Percentiles rank a stretch among this genome's conserved stretches.
These are phyloP conservation scores for Tylopilus subfusipes DNA, from an alignment of 768 basidiomycete genomes.

Conservation along the genomic window DNA sequence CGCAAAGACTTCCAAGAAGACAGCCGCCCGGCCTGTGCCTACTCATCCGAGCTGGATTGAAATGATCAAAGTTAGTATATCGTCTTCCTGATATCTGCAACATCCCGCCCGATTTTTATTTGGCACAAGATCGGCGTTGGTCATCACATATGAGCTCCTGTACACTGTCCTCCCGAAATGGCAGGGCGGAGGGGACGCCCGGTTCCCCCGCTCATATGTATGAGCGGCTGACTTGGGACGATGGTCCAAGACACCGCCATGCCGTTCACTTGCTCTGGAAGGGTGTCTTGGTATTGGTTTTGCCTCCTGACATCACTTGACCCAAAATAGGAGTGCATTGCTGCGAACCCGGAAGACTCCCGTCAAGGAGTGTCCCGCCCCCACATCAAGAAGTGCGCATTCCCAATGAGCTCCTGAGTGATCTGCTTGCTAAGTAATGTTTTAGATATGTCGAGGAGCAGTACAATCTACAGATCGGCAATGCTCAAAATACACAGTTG, in stretches of 20 bases:
- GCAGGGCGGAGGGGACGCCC: conserved; percentile 39
- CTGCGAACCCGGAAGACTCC: conserved; percentile 66
- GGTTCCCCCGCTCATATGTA: conserved; percentile 6
- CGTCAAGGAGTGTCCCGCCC: conserved; percentile 85
- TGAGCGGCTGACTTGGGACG: conserved; percentile 12
- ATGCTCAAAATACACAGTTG: conserved; percentile 75
- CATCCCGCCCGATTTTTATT: conserved; percentile 14
- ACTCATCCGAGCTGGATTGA: conserved; percentile 60
- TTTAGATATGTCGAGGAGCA: conserved; percentile 76
- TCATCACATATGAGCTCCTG: conserved; percentile 6
- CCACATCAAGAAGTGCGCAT: conserved; percentile 85
- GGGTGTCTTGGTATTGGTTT: conserved; percentile 8
- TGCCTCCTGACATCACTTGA: conserved; percentile 18
- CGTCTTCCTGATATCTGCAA: conserved; percentile 7
- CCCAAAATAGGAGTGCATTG: conserved; percentile 73
- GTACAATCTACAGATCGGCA: conserved; percentile 78
- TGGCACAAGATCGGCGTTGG: conserved; percentile 1
- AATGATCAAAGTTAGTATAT: conserved; percentile 70
- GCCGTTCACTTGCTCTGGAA: conserved; percentile 3
- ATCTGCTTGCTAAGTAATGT: conserved; percentile 17
- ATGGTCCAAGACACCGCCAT: conserved; percentile 2
- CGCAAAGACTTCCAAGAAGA: conserved; percentile 41
- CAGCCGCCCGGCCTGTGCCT: conserved; percentile 30
- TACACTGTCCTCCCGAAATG: conserved; percentile 30
- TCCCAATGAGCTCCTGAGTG: conserved; percentile 4